Evolutionary conservation across 176 grass and related monocot species (phyloP).

Genomic region (Hordeum marinum): DNA sequence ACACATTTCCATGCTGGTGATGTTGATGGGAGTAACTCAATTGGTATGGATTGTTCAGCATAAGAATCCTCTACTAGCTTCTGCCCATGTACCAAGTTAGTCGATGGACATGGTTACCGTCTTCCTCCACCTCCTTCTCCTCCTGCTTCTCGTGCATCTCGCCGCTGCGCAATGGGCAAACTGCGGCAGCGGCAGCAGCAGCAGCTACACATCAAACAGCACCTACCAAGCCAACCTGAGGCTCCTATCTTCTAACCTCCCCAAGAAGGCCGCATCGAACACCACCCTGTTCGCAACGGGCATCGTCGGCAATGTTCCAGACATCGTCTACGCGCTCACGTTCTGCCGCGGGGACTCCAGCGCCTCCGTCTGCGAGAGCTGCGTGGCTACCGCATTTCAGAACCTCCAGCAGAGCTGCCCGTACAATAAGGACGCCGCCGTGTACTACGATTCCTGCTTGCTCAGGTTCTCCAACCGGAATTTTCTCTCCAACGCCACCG

Average conservation of each 20-base stretch:
- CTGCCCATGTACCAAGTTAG: too few relatives aligned
- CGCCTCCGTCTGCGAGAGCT: not conserved
- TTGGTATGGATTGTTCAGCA: too few relatives aligned
- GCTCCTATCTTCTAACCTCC: slow-evolving; percentile 24
- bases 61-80: too few relatives aligned
- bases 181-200: not conserved
- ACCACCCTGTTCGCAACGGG: slow-evolving; percentile 2
- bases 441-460: slow-evolving; percentile 24
- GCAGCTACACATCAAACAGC: slow-evolving; percentile 41
- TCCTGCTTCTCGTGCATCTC: not conserved
- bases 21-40: too few relatives aligned
- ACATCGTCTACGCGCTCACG: slow-evolving; percentile 17
- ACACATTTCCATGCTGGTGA: too few relatives aligned
- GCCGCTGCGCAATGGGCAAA: not conserved
- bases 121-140: not conserved
- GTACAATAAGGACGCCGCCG: not conserved
- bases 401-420: not conserved
- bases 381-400: not conserved
- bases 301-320: not conserved
- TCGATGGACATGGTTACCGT: not conserved
- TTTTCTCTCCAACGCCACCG: slow-evolving; percentile 2
- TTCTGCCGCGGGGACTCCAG: slow-evolving; percentile 48
- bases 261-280: not conserved
- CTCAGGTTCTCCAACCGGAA: slow-evolving; percentile 34
- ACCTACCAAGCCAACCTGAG: slow-evolving; percentile 31